phyloP scores from a whole-genome alignment of 371 early-diverging fungal species.

The Mucor sp. region DNA sequence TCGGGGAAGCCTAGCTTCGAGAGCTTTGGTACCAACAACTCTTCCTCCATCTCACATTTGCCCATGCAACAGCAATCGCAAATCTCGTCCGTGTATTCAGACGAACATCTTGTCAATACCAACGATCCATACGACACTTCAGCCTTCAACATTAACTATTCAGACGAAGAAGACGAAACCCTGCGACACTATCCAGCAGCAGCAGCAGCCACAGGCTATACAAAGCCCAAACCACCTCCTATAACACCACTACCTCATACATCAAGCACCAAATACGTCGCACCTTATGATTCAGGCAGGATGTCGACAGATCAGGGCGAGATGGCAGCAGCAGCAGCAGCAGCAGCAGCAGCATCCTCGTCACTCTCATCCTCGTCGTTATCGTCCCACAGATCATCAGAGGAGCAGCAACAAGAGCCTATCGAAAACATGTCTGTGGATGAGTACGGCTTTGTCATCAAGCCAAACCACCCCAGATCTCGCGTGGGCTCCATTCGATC shows the following conservation, averaged over 20 bases:
- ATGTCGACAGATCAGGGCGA: not conserved
- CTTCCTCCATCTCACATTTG: conserved; percentile 12
- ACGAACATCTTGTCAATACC: not conserved
- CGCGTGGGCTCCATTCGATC: conserved; percentile 13
- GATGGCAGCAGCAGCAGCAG: not conserved
- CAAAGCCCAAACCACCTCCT: not conserved
- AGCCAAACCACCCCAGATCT: conserved; percentile 6
- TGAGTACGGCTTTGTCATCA: conserved; percentile 62
- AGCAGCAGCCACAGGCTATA: not conserved
- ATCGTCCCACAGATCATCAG: not conserved
- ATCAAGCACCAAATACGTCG: not conserved
- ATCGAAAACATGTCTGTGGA: conserved; percentile 32
- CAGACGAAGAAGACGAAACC: conserved; percentile 30
- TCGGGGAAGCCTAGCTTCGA: conserved; percentile 34
- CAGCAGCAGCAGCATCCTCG: not conserved
- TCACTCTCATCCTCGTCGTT: no score
- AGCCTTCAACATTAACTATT: conserved; percentile 48
- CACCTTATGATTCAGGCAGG: not conserved
- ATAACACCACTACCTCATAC: not conserved
- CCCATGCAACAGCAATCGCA: conserved; percentile 9
- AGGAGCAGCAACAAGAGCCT: not conserved
- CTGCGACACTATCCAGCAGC: not conserved
- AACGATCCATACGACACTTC: conserved; percentile 32
- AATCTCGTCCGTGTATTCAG: not conserved
- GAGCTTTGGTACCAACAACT: conserved; percentile 21